Evolutionary conservation across 2,329 filamentous ascomycete genomes (phyloP), one percentile per base, ranked within the genome.

Genomic region (Rhinocladiella mackenziei): DNA sequence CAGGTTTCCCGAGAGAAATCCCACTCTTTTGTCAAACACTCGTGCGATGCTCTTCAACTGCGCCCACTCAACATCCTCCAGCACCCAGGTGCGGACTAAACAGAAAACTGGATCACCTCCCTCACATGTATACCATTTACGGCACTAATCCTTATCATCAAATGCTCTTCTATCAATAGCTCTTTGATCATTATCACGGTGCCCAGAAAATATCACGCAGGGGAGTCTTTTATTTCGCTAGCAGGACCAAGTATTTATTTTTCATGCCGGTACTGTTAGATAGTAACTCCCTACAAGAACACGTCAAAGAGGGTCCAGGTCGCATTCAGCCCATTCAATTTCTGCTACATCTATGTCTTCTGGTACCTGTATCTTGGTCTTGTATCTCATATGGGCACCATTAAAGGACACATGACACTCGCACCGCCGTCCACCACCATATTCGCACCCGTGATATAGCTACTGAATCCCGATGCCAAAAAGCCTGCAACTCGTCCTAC

Each of bases 191-290:
- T 95, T 92, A 77, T 80, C 69, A 69, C 35, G 72, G 81, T 92
- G 89, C 86, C 86, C 66, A 95, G 86, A 95, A 65, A 65, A 72
- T 32, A 51, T 45, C 58, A 62, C n/a, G n/a, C n/a, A n/a, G n/a
- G 45, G 82, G 84, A 86, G 84, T 84, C 84, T 86, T 86, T 89
- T 89, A n/a, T n/a, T 94, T 89, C 89, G 89, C 89, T 96, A 96
- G 86, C 89, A 80, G 86, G 83, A 83, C 86, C 87, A 22, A 89
- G 86, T 78, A 70, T 70, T 64, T 65, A 66, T 63, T 69, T 66
- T 63, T 69, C 66, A 80, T 87, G 86, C 83, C 85, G 76, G 79
- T 83, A 81, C 84, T 77, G 88, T 91, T 95, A 94, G 89, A 95
- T 95, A 94, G 89, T 79, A 80, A 80, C 81, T 88, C 87, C 84